Percentiles rank a stretch among this genome's conserved stretches.
Evolutionary conservation across 2,329 filamentous ascomycete species (phyloP).

Genomic region (Xylariaceae sp.): DNA sequence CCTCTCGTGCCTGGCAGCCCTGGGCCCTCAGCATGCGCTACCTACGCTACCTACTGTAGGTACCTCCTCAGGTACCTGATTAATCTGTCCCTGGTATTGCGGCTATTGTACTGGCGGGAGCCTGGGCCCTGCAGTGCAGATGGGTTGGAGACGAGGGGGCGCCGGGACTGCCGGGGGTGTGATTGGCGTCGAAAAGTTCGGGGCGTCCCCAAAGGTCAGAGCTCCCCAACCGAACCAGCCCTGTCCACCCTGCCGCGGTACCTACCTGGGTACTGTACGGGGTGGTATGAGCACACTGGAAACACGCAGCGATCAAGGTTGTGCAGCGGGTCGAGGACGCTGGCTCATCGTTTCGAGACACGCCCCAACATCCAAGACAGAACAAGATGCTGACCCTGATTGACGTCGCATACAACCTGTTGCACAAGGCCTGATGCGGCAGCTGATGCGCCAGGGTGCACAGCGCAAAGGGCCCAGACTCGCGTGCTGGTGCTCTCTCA

Average conservation of each 20-base stretch:
- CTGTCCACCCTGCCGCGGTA: too few species aligned
- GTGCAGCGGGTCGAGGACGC: slow-evolving; percentile 4
- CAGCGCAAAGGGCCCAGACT: too few species aligned
- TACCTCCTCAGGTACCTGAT: too few species aligned
- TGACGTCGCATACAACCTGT: slow-evolving; percentile 43
- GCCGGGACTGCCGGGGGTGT: slow-evolving; percentile 6
- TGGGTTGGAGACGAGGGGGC: background rate
- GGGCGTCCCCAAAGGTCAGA: slow-evolving; percentile 10
- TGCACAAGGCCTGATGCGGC: too few species aligned
- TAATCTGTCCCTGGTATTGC: too few species aligned
- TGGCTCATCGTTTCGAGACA: slow-evolving; percentile 11
- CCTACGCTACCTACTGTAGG: too few species aligned
- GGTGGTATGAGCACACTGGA: slow-evolving; percentile 1
- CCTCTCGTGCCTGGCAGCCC: slow-evolving; percentile 18
- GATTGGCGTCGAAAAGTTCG: slow-evolving; percentile 14
- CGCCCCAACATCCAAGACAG: slow-evolving; percentile 12
- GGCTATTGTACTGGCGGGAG: too few species aligned
- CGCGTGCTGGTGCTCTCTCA: too few species aligned
- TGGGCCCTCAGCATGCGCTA: too few species aligned
- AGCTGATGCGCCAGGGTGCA: too few species aligned
- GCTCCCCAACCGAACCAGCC: slow-evolving; percentile 2
- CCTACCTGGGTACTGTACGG: too few species aligned
- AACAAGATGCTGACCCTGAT: slow-evolving; percentile 39
- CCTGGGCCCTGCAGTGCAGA: background rate
- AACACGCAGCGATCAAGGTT: slow-evolving; percentile 4